Percentiles rank a stretch among this genome's conserved stretches.
These are phyloP conservation scores for Knoxdaviesia capensis DNA, from an alignment of 2,329 filamentous ascomycete species.

Conservation along the genomic window DNA sequence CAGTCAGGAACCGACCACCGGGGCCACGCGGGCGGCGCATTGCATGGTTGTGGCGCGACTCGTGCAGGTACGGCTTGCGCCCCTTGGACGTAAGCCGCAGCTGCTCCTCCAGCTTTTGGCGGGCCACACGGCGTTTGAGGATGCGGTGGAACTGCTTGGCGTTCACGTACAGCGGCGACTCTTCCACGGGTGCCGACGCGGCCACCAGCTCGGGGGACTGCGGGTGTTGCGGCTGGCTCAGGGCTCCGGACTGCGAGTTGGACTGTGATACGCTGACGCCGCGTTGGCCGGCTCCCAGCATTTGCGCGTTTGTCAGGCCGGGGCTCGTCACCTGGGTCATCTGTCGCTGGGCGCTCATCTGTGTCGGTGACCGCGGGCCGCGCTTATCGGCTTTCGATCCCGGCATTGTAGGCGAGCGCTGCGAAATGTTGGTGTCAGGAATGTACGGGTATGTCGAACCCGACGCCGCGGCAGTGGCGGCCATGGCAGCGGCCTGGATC, in stretches of 20 bases:
- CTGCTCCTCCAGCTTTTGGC: conserved; percentile 85
- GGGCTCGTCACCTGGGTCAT: conserved; percentile 66
- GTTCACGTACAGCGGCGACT: conserved; percentile 92
- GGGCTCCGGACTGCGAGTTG: conserved; percentile 27
- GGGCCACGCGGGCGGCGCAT: conserved; percentile 91
- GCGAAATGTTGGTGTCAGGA: conserved; percentile 47
- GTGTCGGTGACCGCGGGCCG: conserved; percentile 55
- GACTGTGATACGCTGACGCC: conserved; percentile 26
- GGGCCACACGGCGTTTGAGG: conserved; percentile 76
- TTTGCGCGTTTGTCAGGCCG: conserved; percentile 13
- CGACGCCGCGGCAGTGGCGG: conserved; percentile 73
- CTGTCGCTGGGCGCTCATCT: conserved; percentile 38
- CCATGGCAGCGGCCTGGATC: conserved; percentile 83
- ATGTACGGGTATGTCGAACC: conserved; percentile 60
- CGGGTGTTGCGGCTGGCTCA: conserved; percentile 42
- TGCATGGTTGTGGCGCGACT: conserved; percentile 92
- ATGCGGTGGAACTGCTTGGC: conserved; percentile 98
- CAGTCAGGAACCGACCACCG: conserved; percentile 86
- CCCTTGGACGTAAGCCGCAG: conserved; percentile 84
- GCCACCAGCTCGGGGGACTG: conserved; percentile 66
- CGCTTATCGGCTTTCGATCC: conserved; percentile 52
- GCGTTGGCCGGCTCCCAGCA: too few relatives aligned
- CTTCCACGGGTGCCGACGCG: conserved; percentile 51
- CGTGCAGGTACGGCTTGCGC: conserved; percentile 89
- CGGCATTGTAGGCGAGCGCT: conserved; percentile 61